These are phyloP conservation scores for Paraconiothyrium brasiliense DNA, from an alignment of 2,329 filamentous ascomycete species.

Conservation along the genomic window DNA sequence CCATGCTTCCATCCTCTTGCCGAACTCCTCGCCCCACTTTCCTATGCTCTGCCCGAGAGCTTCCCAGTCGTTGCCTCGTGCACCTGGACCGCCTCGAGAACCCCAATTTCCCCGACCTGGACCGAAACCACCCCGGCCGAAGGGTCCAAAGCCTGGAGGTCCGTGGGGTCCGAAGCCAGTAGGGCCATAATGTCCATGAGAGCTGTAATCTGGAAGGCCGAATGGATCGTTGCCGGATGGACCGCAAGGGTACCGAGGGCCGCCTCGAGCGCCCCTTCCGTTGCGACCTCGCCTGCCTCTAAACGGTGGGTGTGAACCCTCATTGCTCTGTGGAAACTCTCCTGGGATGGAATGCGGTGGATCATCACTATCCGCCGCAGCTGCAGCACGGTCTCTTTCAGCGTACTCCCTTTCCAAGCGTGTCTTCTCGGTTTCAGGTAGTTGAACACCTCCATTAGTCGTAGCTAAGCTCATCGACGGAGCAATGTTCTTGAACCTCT, in stretches of 20 bases:
- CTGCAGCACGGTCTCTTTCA: conserved; percentile 15
- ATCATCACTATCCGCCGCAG: conserved; percentile 24
- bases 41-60: conserved; percentile 31
- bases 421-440: conserved; percentile 7
- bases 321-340: conserved; percentile 11
- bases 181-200: conserved; percentile 18
- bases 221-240: conserved; percentile 19
- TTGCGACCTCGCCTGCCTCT: conserved; percentile 15
- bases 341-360: conserved; percentile 39
- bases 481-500: conserved; percentile 17
- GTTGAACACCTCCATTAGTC: background rate
- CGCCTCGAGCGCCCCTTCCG: background rate
- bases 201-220: conserved; percentile 14
- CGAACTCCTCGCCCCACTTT: conserved; percentile 42
- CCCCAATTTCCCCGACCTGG: background rate
- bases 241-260: conserved; percentile 11
- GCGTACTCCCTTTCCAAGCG: conserved; percentile 3
- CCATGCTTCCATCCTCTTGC: conserved; percentile 37
- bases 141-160: conserved; percentile 6
- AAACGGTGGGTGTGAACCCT: background rate
- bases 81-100: conserved; percentile 12
- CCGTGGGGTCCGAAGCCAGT: conserved; percentile 16
- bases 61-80: conserved; percentile 24
- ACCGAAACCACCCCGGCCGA: background rate
- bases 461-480: background rate